phyloP scores from a whole-genome alignment of 2,329 filamentous ascomycete genomes.

The Fusarium goolgardi region DNA sequence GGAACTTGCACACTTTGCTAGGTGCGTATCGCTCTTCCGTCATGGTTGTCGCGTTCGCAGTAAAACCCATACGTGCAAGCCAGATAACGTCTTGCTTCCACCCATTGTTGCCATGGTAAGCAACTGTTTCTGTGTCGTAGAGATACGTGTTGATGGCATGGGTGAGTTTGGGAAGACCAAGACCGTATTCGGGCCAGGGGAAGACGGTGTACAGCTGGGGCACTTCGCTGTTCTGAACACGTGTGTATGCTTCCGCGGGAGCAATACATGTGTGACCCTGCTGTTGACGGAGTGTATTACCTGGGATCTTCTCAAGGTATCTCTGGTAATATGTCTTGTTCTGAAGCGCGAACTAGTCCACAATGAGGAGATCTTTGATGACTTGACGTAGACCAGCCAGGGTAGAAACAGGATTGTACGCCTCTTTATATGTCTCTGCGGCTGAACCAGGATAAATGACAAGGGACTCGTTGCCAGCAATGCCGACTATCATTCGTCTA shows the following conservation, averaged over 20 bases:
- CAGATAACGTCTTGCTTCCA: constrained; percentile 22
- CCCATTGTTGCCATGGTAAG: constrained; percentile 7
- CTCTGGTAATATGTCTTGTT: constrained; percentile 14
- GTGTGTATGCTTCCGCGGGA: constrained; percentile 10
- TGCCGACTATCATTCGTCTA: background rate
- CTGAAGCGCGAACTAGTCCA: constrained; percentile 2
- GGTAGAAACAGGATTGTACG: background rate
- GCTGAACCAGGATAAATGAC: constrained; percentile 13
- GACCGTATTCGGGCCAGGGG: constrained; percentile 12
- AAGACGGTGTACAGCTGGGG: constrained; percentile 9
- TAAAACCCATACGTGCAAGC: constrained; percentile 14
- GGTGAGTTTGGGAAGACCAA: constrained; percentile 9
- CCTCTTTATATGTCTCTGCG: constrained; percentile 19
- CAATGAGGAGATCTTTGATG: constrained; percentile 11
- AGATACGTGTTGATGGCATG: constrained; percentile 14
- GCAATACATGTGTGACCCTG: constrained; percentile 14
- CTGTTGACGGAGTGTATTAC: constrained; percentile 1
- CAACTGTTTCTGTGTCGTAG: constrained; percentile 1
- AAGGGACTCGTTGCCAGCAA: background rate
- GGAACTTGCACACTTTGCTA: constrained; percentile 13
- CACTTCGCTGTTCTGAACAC: constrained; percentile 17
- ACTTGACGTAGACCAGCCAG: constrained; percentile 9
- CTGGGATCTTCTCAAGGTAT: constrained; percentile 6
- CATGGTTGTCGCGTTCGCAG: constrained; percentile 3
- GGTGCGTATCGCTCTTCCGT: background rate